phyloP scores from a whole-genome alignment of 2,329 filamentous ascomycete species.

The Fusarium pseudonygamai region DNA sequence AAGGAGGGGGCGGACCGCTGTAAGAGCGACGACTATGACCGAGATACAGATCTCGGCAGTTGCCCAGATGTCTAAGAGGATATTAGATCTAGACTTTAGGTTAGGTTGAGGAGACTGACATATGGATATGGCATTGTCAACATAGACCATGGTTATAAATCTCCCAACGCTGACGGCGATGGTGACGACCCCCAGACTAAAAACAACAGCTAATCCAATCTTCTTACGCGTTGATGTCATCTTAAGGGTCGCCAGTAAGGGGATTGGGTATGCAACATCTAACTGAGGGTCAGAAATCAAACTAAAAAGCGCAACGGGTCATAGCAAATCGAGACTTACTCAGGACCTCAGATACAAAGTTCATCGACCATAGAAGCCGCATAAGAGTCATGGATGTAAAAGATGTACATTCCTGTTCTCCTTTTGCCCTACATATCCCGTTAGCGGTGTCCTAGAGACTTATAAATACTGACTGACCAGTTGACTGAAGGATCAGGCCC shows the following conservation, averaged over 20 bases:
- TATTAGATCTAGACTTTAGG: accelerated
- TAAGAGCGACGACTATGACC: neutral
- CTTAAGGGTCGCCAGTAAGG: neutral
- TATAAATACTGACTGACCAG: neutral
- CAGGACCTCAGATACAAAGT: neutral
- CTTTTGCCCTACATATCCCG: neutral
- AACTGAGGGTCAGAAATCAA: accelerated
- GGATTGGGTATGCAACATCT: neutral
- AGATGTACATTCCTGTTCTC: neutral
- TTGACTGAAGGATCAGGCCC: constrained; percentile 1
- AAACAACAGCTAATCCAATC: neutral
- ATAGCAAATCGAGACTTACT: neutral
- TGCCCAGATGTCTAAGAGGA: neutral
- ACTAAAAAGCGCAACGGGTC: accelerated
- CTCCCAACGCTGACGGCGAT: constrained; percentile 7
- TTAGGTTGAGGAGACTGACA: accelerated
- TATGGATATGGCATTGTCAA: constrained; percentile 4
- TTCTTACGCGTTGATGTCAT: neutral
- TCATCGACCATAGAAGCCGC: constrained; percentile 11
- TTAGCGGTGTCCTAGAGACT: accelerated
- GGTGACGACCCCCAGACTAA: neutral
- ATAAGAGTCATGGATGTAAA: constrained; percentile 7
- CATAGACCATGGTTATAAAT: constrained; percentile 1
- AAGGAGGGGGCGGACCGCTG: neutral
- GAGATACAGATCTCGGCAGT: constrained; percentile 12